Evolutionary conservation across 495 filamentous ascomycete genomes (phyloP), one percentile per base, ranked within the genome.

Genomic region (Annulohypoxylon nitens): DNA sequence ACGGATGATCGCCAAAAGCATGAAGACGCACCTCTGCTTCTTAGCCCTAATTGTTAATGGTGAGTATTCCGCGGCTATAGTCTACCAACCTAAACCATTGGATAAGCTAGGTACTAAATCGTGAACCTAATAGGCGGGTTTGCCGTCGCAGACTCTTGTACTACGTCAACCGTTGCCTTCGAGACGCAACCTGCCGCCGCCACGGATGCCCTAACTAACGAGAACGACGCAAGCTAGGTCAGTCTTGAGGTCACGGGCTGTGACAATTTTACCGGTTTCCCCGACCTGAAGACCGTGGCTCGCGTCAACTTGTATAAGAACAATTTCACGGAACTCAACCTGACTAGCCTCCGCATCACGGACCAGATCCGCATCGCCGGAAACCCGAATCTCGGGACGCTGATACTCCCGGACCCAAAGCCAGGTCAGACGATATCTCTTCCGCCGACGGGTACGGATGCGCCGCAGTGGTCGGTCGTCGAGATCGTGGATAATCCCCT

Each of bases 391-490:
- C 67, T 70, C 26, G 60, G 58, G 67, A 64, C 34, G 11, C 12
- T 70, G 1, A 30, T 58, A 16, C 43, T 70, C 1, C 67, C 67
- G 2, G 60, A 64, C 30, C 60, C 67, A 26, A 51, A 43, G 2
- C 60, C 60, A 10, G 51, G 67, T 5, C 67, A 59, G 50, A 64
- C 59, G 11, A 26, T 70, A 39, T 39, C 59, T 1, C 60, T 70
- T 10, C 67, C 67, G 9, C 67, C 67, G 9, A 64, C 67, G 11
- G 60, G 67, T 14, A 41, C 50, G 16, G 67, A 70, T 14, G 67
- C 67, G 67, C 67, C 67, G 18, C 50, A 57, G 51, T 70, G 67
- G 67, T 64, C 67, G 12, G 41, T 57, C 11, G 67, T 70, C 8
- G 67, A 70, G 53, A 58, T 70, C 4, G 51, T 64, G 10, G 60